Conservation (phyloP, 2,329 filamentous ascomycete species). For the Aspergillus novofumigatus region DNA sequence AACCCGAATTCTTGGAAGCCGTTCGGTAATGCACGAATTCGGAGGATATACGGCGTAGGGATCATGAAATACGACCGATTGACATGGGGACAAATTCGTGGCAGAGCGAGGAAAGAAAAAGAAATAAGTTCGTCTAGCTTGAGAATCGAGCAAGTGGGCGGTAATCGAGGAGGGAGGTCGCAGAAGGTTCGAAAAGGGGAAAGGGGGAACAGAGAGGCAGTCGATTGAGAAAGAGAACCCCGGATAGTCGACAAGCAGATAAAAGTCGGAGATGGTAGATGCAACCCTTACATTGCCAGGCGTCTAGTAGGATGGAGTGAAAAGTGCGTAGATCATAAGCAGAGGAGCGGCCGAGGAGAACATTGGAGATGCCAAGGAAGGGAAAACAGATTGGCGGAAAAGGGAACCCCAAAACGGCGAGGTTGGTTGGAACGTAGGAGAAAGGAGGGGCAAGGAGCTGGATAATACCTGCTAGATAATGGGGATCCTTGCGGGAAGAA, state of each 20-base stretch:
- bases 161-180: constrained; percentile 10
- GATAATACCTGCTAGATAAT: background rate
- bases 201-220: constrained; percentile 12
- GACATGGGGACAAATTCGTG: constrained; percentile 12
- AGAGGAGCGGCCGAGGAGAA: background rate
- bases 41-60: constrained; percentile 1
- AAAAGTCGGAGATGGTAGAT: background rate
- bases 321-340: background rate
- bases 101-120: background rate
- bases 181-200: constrained; percentile 7
- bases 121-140: constrained; percentile 1
- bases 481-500: background rate
- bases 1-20: background rate
- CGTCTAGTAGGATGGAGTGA: background rate
- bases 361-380: background rate
- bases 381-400: background rate
- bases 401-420: background rate
- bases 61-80: constrained; percentile 12
- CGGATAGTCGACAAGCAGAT: background rate
- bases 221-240: constrained; percentile 12
- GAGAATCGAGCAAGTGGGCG: constrained; percentile 6
- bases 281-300: background rate
- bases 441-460: background rate
- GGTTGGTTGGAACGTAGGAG: background rate
- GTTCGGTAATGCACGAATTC: constrained; percentile 1